phyloP scores from a whole-genome alignment of 23 red algal genomes.

The Pyropia yezoensis region DNA sequence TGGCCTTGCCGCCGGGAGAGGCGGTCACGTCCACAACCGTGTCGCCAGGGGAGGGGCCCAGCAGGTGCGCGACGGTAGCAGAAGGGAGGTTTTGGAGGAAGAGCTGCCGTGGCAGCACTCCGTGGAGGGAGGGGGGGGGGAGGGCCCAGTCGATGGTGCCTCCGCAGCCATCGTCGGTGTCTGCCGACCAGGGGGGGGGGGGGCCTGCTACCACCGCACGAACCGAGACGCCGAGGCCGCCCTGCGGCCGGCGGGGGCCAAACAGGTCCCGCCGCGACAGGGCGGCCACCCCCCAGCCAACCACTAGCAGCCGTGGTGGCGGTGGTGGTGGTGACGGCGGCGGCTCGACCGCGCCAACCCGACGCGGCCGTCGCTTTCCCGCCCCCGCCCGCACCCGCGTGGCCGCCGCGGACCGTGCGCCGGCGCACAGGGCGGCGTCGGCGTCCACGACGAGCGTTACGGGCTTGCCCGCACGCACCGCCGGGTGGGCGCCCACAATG shows the following conservation, averaged over 20 bases:
- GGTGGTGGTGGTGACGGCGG: too few relatives aligned
- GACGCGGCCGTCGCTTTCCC: neutral
- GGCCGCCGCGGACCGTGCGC: neutral
- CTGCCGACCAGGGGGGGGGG: neutral
- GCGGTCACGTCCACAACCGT: constrained; percentile 14
- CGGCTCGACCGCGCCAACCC: neutral
- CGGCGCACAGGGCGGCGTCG: neutral
- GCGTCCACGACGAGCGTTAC: neutral
- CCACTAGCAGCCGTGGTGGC: too few relatives aligned
- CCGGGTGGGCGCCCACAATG: neutral
- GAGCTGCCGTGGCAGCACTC: neutral
- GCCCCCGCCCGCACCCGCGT: too few relatives aligned
- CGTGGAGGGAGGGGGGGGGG: constrained; percentile 1
- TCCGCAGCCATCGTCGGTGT: neutral
- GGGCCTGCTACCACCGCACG: neutral
- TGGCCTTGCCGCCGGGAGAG: constrained; percentile 20
- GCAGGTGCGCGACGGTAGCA: constrained; percentile 5
- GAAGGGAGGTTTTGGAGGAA: constrained; percentile 19
- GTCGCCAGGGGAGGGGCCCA: constrained; percentile 11
- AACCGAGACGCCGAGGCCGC: neutral
- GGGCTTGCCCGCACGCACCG: neutral
- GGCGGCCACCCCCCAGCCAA: neutral
- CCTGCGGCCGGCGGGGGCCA: neutral
- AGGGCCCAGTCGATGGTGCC: neutral
- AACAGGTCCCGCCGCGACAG: neutral